phyloP scores from a whole-genome alignment of 371 early-diverging fungal species.

The Dichotomocladium elegans region DNA sequence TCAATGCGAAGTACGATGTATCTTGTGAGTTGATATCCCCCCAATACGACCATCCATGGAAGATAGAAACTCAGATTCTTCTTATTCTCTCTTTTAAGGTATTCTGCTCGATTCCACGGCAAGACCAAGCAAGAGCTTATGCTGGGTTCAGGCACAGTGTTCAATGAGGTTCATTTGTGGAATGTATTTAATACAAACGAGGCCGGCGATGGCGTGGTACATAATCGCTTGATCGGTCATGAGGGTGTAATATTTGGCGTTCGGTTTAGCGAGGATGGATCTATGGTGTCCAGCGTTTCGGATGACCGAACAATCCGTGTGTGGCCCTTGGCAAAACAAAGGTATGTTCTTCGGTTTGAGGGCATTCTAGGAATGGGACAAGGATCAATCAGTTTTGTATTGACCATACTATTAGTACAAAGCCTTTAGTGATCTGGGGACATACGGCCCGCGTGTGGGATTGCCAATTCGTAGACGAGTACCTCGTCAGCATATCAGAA shows the following conservation, averaged over 20 bases:
- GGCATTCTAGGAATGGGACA: background rate
- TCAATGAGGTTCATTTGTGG: conserved; percentile 80
- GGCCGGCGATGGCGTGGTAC: conserved; percentile 45
- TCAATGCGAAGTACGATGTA: conserved; percentile 60
- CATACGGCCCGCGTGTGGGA: conserved; percentile 85
- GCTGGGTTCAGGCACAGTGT: conserved; percentile 82
- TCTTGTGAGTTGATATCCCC: conserved; percentile 36
- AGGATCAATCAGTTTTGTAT: conserved; percentile 2
- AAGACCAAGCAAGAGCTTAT: conserved; percentile 38
- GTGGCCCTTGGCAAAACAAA: conserved; percentile 53
- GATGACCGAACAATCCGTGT: conserved; percentile 85
- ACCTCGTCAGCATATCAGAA: conserved; percentile 66
- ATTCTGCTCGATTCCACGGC: conserved; percentile 70
- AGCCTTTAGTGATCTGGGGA: conserved; percentile 62
- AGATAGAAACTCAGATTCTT: background rate
- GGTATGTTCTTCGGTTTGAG: background rate
- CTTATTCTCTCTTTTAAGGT: conserved; percentile 18
- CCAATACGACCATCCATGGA: background rate
- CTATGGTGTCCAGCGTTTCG: conserved; percentile 64
- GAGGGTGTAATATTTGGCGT: conserved; percentile 84
- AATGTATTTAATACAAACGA: conserved; percentile 27
- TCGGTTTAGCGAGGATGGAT: conserved; percentile 62
- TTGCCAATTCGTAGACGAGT: conserved; percentile 58
- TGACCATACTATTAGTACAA: too few relatives aligned
- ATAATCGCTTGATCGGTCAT: conserved; percentile 56